Conservation (phyloP, 345 rosid genomes). For the Citrus hindsii region DNA sequence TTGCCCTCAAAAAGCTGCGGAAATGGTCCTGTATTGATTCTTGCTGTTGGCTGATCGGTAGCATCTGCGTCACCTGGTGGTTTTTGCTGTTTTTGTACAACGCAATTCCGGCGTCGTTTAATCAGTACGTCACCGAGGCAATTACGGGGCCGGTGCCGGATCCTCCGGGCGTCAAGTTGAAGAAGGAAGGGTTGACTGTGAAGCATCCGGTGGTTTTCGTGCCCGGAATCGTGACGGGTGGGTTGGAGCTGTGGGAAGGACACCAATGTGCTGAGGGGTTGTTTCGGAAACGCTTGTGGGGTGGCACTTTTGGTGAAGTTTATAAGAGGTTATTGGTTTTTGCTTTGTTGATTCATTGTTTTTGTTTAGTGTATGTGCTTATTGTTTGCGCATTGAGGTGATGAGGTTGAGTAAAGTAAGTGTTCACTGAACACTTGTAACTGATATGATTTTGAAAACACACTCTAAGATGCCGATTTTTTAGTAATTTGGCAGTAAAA, state of each 20-base stretch:
- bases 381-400: neutral
- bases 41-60: slow-evolving; percentile 91
- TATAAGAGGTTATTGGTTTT: slow-evolving; percentile 65
- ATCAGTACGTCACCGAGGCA: slow-evolving; percentile 84
- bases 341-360: neutral
- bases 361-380: neutral
- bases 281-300: slow-evolving; percentile 95
- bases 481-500: too few species aligned
- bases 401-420: neutral
- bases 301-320: slow-evolving; percentile 97
- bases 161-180: slow-evolving; percentile 82
- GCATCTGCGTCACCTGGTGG: slow-evolving; percentile 89
- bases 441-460: neutral
- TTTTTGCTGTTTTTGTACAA: slow-evolving; percentile 73
- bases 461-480: too few species aligned
- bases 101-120: slow-evolving; percentile 84
- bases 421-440: neutral
- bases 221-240: slow-evolving; percentile 94
- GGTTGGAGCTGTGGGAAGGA: slow-evolving; percentile 98
- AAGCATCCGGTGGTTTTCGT: slow-evolving; percentile 91
- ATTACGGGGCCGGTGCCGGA: slow-evolving; percentile 93
- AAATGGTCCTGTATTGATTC: slow-evolving; percentile 85
- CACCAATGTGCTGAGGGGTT: slow-evolving; percentile 82
- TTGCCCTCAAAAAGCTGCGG: slow-evolving; percentile 9
- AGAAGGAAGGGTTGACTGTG: slow-evolving; percentile 74